A percentile compares a stretch with the other conserved stretches of the same genome.
phyloP scores from a whole-genome alignment of 2,329 filamentous ascomycete species.

The Hymenoscyphus fructigenus region DNA sequence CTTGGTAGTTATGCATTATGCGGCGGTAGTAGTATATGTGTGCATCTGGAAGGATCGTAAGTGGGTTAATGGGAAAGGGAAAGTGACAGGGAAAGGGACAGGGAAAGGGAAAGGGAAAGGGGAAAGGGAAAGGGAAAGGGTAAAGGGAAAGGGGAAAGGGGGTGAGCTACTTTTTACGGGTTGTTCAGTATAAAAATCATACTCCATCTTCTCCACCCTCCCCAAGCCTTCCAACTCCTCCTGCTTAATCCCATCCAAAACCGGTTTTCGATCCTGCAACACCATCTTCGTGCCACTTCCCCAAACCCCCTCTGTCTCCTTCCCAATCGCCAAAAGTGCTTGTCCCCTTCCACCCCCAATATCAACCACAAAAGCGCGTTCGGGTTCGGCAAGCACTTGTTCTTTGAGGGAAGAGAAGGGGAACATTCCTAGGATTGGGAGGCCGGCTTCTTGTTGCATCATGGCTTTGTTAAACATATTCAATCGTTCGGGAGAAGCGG shows the following conservation, averaged over 20 bases:
- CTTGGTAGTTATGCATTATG: slow-evolving; percentile 39
- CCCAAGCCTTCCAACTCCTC: no score
- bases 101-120: no score
- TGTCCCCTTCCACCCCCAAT: slow-evolving; percentile 28
- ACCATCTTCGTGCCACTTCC: slow-evolving; percentile 21
- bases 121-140: background rate
- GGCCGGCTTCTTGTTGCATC: slow-evolving; percentile 18
- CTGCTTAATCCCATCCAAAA: slow-evolving; percentile 19
- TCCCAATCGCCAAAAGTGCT: slow-evolving; percentile 33
- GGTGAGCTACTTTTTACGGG: slow-evolving; percentile 37
- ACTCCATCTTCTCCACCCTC: slow-evolving; percentile 32
- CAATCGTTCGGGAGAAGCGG: slow-evolving; percentile 14
- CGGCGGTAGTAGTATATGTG: slow-evolving; percentile 35
- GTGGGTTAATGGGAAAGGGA: background rate
- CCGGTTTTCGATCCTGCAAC: slow-evolving; percentile 34
- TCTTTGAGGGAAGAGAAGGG: slow-evolving; percentile 21
- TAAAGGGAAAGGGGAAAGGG: background rate
- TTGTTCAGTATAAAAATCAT: slow-evolving; percentile 44
- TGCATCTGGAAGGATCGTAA: slow-evolving; percentile 23
- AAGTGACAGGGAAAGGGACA: background rate
- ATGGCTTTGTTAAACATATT: slow-evolving; percentile 26
- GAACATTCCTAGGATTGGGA: slow-evolving; percentile 27
- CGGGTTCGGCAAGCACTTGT: slow-evolving; percentile 28
- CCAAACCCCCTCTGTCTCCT: slow-evolving; percentile 20
- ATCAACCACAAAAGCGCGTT: slow-evolving; percentile 31